These are phyloP conservation scores for Eucalyptus pauciflora DNA, from an alignment of 345 rosid genomes.

Conservation along the genomic window DNA sequence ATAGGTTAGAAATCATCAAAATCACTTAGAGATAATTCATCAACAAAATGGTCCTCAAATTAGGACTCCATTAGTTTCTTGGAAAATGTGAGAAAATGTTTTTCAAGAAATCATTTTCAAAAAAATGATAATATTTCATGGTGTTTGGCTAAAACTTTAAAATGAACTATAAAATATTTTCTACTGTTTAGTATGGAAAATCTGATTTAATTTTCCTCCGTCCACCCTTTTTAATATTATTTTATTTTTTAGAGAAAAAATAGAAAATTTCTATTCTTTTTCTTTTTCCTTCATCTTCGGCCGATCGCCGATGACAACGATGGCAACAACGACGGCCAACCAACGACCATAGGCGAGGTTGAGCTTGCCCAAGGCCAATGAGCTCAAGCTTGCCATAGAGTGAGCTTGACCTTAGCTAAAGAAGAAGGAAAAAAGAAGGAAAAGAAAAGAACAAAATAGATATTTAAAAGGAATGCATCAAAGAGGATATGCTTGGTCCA, in stretches of 20 bases:
- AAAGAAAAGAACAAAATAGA: no score
- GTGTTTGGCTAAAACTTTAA: not conserved
- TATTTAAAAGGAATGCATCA: not conserved
- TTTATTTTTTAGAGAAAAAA: no score
- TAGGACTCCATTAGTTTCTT: not conserved
- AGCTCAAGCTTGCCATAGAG: no score
- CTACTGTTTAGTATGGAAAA: rapidly evolving
- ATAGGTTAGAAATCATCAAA: no score
- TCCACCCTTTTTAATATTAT: no score
- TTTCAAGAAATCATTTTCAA: not conserved
- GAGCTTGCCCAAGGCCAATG: no score
- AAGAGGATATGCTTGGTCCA: not conserved
- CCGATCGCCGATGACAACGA: rapidly evolving
- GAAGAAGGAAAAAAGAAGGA: not conserved
- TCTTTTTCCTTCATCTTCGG: no score
- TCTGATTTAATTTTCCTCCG: no score
- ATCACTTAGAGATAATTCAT: not conserved
- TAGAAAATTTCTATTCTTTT: no score
- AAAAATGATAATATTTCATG: not conserved
- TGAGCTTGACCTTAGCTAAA: no score
- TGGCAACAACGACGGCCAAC: rapidly evolving
- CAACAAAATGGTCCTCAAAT: not conserved
- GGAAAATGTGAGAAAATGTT: not conserved
- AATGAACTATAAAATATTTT: no score
- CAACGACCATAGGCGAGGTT: rapidly evolving